Evolutionary conservation across 1,284 basidiomycete genomes (phyloP), one percentile per base, ranked within the genome.

Genomic region (Fereydounia khargensis): DNA sequence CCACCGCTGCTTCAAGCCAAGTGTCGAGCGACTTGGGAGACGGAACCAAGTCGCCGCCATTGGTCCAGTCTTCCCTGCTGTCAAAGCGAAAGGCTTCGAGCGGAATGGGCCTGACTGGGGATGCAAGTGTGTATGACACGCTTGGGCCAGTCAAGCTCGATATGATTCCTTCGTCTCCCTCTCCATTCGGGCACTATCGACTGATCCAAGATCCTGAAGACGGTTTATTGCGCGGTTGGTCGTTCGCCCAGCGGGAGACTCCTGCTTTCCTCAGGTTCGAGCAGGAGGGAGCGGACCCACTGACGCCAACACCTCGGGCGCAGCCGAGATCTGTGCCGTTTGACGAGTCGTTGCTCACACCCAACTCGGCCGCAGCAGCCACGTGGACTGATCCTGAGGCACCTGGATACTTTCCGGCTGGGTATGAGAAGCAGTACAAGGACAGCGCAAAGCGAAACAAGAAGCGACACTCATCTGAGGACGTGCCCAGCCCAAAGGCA

Each of bases 371-470:
- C 3, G 59, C 59, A 0, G 59, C 59, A 6, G 59, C 59, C 0
- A 62, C 59, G 3, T 62, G 59, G 59, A 53, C 47, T 7, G 59
- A 62, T 18, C 49, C 59, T n/a, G 36, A 49, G 3, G 46, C 59
- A 14, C 54, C 54, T 3, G 47, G 38, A 32, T 62, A 57, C 35
- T 61, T 61, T 23, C 48, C 58, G 6, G 45, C 58, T 2, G 47
- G 45, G n/a, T n/a, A n/a, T n/a, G n/a, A 21, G 19, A 36, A 36
- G 35, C 16, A 33, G 16, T 18, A 33, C 16, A 33, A 33, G 31
- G 31, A n/a, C n/a, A 9, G 27, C n/a, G 10, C 27, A 9, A 28
- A 28, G 27, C 10, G n/a, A n/a, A n/a, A 28, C 10, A n/a, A 28
- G 27, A n/a, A 28, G 27, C 27, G 9, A 9, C 10, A 28, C n/a